Evolutionary conservation across 2,329 filamentous ascomycete genomes (phyloP).

Genomic region (Fusarium buxicola): DNA sequence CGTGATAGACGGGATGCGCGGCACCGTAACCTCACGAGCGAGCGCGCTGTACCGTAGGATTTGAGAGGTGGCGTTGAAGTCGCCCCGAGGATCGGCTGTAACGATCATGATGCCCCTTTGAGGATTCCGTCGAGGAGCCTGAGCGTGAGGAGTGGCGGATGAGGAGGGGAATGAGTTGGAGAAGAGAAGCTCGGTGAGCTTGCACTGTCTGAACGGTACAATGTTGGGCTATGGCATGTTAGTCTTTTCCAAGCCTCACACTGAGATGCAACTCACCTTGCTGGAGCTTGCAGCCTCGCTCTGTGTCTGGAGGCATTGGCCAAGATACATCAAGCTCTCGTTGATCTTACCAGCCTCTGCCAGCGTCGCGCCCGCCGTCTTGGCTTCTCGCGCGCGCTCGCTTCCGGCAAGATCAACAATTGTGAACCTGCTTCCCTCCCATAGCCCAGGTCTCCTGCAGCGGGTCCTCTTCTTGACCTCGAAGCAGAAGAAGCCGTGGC

Average conservation of each 20-base stretch:
- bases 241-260: conserved; percentile 1
- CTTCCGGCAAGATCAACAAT: conserved; percentile 95
- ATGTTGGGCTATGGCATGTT: conserved; percentile 68
- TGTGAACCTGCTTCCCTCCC: conserved; percentile 83
- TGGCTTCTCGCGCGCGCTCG: conserved; percentile 91
- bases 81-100: conserved; percentile 90
- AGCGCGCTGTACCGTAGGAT: conserved; percentile 95
- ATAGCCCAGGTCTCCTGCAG: conserved; percentile 63
- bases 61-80: conserved; percentile 97
- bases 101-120: conserved; percentile 97
- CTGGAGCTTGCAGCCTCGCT: conserved; percentile 79
- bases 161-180: conserved; percentile 86
- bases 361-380: conserved; percentile 91
- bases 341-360: conserved; percentile 99
- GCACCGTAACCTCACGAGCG: conserved; percentile 91
- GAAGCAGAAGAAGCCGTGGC: conserved; percentile 95
- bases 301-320: conserved; percentile 96
- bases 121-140: conserved; percentile 68
- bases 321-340: conserved; percentile 97
- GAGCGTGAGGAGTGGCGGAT: conserved; percentile 53
- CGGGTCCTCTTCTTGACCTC: conserved; percentile 85
- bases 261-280: conserved; percentile 66
- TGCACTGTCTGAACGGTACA: conserved; percentile 85
- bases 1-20: conserved; percentile 85
- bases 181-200: conserved; percentile 85